A percentile compares a stretch with the other conserved stretches of the same genome.
Evolutionary conservation across 345 rosid genomes (phyloP).

Genomic region (Euphorbia peplus): DNA sequence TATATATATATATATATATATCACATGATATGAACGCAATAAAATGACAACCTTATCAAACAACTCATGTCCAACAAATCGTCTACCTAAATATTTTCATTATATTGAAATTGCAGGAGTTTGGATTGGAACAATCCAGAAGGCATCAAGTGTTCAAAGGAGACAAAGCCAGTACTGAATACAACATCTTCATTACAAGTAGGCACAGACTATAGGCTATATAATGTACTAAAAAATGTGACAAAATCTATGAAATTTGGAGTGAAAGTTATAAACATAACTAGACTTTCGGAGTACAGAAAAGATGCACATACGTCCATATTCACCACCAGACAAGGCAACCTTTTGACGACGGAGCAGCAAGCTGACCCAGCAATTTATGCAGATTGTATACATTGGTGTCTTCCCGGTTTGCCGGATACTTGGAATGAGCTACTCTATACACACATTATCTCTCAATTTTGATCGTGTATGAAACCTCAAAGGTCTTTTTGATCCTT

Average conservation of each 20-base stretch:
- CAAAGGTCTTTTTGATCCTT: no score
- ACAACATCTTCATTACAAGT: slow-evolving; percentile 11
- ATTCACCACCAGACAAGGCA: slow-evolving; percentile 21
- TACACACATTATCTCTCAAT: slow-evolving; percentile 17
- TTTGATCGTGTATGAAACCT: neutral
- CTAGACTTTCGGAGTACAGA: slow-evolving; percentile 26
- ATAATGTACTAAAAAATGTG: neutral
- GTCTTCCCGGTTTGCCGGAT: slow-evolving; percentile 28
- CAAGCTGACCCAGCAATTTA: slow-evolving; percentile 17
- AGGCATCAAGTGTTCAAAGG: slow-evolving; percentile 23
- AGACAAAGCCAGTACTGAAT: slow-evolving; percentile 15
- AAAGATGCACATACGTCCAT: slow-evolving; percentile 30
- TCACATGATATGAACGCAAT: no score
- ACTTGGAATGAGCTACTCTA: slow-evolving; percentile 29
- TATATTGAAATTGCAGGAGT: slow-evolving; percentile 15
- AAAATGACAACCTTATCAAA: no score
- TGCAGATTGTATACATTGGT: slow-evolving; percentile 35
- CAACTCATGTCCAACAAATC: no score
- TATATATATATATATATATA: no score
- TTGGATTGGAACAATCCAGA: slow-evolving; percentile 24
- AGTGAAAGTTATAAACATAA: slow-evolving; percentile 20
- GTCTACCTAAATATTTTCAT: no score
- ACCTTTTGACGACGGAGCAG: slow-evolving; percentile 22
- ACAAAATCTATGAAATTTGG: slow-evolving; percentile 16
- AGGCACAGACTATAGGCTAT: slow-evolving; percentile 23